These are phyloP conservation scores for Metarhizium anisopliae DNA, from an alignment of 2,329 filamentous ascomycete species.

Conservation along the genomic window DNA sequence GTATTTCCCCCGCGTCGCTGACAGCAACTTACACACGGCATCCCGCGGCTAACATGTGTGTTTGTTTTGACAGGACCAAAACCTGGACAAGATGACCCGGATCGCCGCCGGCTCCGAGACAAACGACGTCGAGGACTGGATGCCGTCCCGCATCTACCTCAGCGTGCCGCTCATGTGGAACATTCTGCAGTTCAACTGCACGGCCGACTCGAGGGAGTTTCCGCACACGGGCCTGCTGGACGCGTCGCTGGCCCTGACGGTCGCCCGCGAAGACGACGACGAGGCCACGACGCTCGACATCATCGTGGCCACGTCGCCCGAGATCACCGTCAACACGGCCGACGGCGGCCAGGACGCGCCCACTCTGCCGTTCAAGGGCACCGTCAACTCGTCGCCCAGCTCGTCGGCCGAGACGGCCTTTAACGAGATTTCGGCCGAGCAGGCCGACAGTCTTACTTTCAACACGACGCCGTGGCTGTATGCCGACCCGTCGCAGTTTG, in stretches of 20 bases:
- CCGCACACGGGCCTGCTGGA: constrained; percentile 31
- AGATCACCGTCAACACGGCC: constrained; percentile 40
- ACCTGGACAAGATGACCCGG: constrained; percentile 37
- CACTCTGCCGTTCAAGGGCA: constrained; percentile 26
- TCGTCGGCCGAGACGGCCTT: constrained; percentile 15
- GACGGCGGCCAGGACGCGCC: constrained; percentile 42
- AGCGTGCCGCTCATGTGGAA: constrained; percentile 45
- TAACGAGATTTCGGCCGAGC: constrained; percentile 22
- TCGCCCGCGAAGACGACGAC: constrained; percentile 20
- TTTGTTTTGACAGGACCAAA: constrained; percentile 30
- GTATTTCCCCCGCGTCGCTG: constrained; percentile 8
- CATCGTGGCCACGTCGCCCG: constrained; percentile 40
- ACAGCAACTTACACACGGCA: neutral
- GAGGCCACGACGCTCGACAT: constrained; percentile 36
- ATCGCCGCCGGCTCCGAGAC: constrained; percentile 39
- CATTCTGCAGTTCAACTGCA: constrained; percentile 38
- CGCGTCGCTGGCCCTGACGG: constrained; percentile 27
- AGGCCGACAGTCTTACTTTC: constrained; percentile 27
- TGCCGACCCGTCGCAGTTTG: constrained; percentile 30
- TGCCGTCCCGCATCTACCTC: constrained; percentile 42
- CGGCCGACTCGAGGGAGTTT: constrained; percentile 24
- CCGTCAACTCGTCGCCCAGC: constrained; percentile 13
- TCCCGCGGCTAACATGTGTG: constrained; percentile 8
- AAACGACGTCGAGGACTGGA: constrained; percentile 40
- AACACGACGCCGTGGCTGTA: constrained; percentile 35